Evolutionary conservation across 208 protist genomes (phyloP).

Genomic region (Crithidia sp.): DNA sequence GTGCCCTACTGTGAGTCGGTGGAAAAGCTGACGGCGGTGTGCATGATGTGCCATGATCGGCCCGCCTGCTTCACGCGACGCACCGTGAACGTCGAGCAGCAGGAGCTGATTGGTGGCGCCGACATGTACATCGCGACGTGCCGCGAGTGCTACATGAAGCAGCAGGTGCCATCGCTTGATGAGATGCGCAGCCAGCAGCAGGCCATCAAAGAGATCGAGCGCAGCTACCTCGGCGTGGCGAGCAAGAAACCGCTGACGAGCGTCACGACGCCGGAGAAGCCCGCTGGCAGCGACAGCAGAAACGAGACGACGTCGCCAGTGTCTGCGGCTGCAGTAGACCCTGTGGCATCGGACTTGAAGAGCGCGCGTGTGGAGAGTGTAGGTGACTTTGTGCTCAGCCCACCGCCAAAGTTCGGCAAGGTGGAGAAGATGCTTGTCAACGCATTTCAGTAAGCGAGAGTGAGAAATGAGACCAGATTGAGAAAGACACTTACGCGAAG

Average conservation of each 20-base stretch:
- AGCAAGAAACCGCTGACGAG: slow-evolving; percentile 8
- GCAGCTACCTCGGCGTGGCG: slow-evolving; percentile 16
- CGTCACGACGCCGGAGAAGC: slow-evolving; percentile 26
- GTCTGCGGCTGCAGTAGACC: neutral
- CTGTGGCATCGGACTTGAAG: slow-evolving; percentile 8
- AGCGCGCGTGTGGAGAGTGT: neutral
- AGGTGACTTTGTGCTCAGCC: neutral
- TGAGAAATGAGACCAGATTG: too few relatives aligned
- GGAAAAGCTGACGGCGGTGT: slow-evolving; percentile 93
- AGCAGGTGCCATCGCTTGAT: slow-evolving; percentile 29
- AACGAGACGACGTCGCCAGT: slow-evolving; percentile 8
- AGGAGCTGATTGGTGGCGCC: slow-evolving; percentile 93
- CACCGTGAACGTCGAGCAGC: slow-evolving; percentile 57
- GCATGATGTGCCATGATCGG: slow-evolving; percentile 82
- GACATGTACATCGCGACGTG: slow-evolving; percentile 96
- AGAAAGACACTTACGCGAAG: too few relatives aligned
- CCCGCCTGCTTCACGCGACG: slow-evolving; percentile 90
- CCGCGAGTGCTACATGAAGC: slow-evolving; percentile 75
- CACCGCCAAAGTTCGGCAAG: slow-evolving; percentile 12
- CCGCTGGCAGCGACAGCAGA: neutral
- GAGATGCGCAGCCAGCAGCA: slow-evolving; percentile 31
- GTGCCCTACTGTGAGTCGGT: slow-evolving; percentile 89
- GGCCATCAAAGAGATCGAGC: slow-evolving; percentile 44
- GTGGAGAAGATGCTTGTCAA: slow-evolving; percentile 9
- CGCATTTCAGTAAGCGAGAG: neutral